Evolutionary conservation across 352 stramenopile genomes (phyloP).

Genomic region (Globisporangium middletonii): DNA sequence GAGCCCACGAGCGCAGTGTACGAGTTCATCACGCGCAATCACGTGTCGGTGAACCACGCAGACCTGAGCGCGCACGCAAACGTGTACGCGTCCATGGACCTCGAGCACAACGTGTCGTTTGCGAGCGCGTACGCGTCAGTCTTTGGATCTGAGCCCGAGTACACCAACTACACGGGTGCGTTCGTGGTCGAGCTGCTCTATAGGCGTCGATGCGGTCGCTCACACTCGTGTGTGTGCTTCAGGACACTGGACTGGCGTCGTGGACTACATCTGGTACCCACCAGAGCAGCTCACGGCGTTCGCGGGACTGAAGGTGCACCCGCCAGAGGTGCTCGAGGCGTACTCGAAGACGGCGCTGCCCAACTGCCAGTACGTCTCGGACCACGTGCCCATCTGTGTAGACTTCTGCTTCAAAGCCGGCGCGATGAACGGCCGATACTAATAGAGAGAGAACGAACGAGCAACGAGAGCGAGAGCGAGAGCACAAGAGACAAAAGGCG

Average conservation of each 20-base stretch:
- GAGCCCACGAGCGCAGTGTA: conserved; percentile 96
- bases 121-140: conserved; percentile 94
- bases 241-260: conserved; percentile 92
- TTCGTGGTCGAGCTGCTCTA: not conserved
- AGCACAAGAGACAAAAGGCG: not conserved
- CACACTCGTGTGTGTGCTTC: not conserved
- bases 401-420: conserved; percentile 83
- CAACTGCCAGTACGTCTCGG: conserved; percentile 94
- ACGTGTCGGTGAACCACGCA: conserved; percentile 83
- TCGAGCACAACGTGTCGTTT: conserved; percentile 93
- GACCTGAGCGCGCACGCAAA: conserved; percentile 65
- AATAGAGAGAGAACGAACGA: conserved; percentile 24
- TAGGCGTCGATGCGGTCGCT: not conserved
- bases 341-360: conserved; percentile 91
- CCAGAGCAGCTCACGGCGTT: conserved; percentile 90
- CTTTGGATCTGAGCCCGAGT: conserved; percentile 93
- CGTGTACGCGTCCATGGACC: conserved; percentile 57
- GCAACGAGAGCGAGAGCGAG: not conserved
- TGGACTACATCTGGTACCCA: conserved; percentile 99
- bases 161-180: conserved; percentile 97
- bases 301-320: conserved; percentile 91
- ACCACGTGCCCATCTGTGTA: conserved; percentile 94
- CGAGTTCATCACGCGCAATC: conserved; percentile 92
- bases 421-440: conserved; percentile 42
- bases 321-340: conserved; percentile 82